These are phyloP conservation scores for Ophiostoma triangulosporum DNA, from an alignment of 2,329 filamentous ascomycete species.

Conservation along the genomic window DNA sequence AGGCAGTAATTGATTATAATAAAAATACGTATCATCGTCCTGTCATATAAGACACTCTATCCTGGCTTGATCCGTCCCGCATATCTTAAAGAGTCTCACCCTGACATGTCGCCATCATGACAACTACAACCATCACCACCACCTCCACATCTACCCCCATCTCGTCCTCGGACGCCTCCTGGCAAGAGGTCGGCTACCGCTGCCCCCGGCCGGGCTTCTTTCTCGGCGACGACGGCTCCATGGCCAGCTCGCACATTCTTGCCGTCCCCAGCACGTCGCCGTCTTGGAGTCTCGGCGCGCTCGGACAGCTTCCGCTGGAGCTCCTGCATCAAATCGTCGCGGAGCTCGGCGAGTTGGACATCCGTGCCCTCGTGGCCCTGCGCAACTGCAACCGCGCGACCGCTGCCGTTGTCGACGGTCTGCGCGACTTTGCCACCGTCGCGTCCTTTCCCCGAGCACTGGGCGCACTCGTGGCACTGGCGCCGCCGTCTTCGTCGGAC, in stretches of 20 bases:
- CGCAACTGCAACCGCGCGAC: slow-evolving; percentile 12
- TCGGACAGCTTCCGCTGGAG: slow-evolving; percentile 10
- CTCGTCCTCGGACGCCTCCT: slow-evolving; percentile 4
- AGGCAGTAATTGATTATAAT: too few species aligned
- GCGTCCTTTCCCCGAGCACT: slow-evolving; percentile 12
- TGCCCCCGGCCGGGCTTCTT: slow-evolving; percentile 14
- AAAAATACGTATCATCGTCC: too few species aligned
- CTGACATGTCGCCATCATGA: neutral
- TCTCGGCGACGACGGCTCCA: slow-evolving; percentile 12
- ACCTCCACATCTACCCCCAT: neutral
- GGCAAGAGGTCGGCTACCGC: slow-evolving; percentile 12
- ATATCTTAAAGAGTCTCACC: neutral
- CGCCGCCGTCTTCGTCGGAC: neutral
- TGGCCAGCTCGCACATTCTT: slow-evolving; percentile 5
- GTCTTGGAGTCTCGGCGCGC: slow-evolving; percentile 8
- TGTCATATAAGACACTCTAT: too few species aligned
- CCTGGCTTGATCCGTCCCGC: too few species aligned
- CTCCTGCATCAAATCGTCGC: slow-evolving; percentile 10
- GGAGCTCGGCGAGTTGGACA: slow-evolving; percentile 9
- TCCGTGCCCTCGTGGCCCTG: slow-evolving; percentile 9
- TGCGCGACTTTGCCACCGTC: slow-evolving; percentile 11
- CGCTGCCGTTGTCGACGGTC: slow-evolving; percentile 8
- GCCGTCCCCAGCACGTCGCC: neutral
- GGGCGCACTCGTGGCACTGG: slow-evolving; percentile 6
- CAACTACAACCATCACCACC: neutral